Conservation (phyloP, 805 yeast species). For the Metschnikowia borealis region DNA sequence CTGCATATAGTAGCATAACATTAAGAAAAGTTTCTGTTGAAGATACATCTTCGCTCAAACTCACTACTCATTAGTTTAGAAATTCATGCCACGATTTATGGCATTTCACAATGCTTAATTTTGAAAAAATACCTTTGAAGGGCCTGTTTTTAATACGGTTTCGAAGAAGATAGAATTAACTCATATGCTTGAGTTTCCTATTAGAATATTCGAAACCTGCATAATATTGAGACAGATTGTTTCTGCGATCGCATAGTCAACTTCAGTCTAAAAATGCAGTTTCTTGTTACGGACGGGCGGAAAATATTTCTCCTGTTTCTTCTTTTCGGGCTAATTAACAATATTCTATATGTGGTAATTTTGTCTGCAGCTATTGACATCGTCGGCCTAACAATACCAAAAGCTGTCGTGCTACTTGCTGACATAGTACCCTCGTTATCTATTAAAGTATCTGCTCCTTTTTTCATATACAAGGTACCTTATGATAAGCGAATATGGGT, state of each 20-base stretch:
- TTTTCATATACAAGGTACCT: slow-evolving; percentile 63
- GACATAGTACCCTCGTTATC: slow-evolving; percentile 82
- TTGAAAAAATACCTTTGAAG: too few relatives aligned
- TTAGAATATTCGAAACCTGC: background rate
- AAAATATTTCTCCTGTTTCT: slow-evolving; percentile 60
- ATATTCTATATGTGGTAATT: slow-evolving; percentile 86
- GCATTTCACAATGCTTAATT: background rate
- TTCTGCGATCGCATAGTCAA: slow-evolving; percentile 1
- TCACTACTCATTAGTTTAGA: background rate
- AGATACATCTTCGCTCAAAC: background rate
- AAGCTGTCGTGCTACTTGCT: slow-evolving; percentile 78
- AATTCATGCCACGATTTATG: background rate
- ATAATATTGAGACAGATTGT: background rate
- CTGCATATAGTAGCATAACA: slow-evolving; percentile 3
- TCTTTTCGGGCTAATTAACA: slow-evolving; percentile 82
- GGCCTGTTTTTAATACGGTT: background rate
- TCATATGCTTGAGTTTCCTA: background rate
- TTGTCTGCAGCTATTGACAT: slow-evolving; percentile 89
- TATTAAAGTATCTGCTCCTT: slow-evolving; percentile 72
- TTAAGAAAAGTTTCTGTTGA: background rate
- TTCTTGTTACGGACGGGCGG: slow-evolving; percentile 2
- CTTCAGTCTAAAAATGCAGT: slow-evolving; percentile 4
- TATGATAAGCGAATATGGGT: slow-evolving; percentile 52
- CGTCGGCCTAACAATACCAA: slow-evolving; percentile 80
- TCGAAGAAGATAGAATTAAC: background rate